phyloP scores from a whole-genome alignment of 805 yeast species.

The Suhomyces sp. region DNA sequence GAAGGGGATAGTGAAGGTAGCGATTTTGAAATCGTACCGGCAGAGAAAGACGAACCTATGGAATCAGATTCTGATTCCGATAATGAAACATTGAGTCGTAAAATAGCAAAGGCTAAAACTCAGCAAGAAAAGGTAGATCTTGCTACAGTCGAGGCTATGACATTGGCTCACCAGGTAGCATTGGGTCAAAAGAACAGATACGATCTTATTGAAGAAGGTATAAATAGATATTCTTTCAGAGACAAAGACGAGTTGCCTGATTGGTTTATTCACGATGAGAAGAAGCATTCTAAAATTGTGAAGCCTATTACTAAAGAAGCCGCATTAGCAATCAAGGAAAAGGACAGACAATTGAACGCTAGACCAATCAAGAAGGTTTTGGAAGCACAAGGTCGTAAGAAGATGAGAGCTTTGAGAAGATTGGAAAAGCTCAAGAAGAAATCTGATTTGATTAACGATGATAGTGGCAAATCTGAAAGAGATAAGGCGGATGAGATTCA shows the following conservation, averaged over 20 bases:
- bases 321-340: conserved; percentile 42
- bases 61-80: conserved; percentile 52
- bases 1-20: conserved; percentile 25
- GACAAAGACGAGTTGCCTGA: conserved; percentile 88
- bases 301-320: conserved; percentile 94
- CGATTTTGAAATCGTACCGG: conserved; percentile 45
- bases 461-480: conserved; percentile 78
- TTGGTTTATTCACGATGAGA: conserved; percentile 97
- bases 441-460: conserved; percentile 87
- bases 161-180: conserved; percentile 93
- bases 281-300: conserved; percentile 74
- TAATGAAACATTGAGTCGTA: conserved; percentile 39
- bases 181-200: conserved; percentile 81
- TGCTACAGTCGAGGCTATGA: conserved; percentile 96
- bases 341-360: conserved; percentile 70
- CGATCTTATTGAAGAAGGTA: conserved; percentile 88
- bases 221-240: conserved; percentile 87
- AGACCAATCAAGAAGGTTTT: conserved; percentile 98
- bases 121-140: conserved; percentile 71
- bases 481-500: conserved; percentile 94
- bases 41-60: conserved; percentile 20
- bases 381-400: conserved; percentile 96
- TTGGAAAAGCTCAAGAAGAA: conserved; percentile 88
- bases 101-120: conserved; percentile 39
- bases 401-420: conserved; percentile 84